Evolutionary conservation across 2,329 filamentous ascomycete genomes (phyloP).

Genomic region (Zalaria sp.): DNA sequence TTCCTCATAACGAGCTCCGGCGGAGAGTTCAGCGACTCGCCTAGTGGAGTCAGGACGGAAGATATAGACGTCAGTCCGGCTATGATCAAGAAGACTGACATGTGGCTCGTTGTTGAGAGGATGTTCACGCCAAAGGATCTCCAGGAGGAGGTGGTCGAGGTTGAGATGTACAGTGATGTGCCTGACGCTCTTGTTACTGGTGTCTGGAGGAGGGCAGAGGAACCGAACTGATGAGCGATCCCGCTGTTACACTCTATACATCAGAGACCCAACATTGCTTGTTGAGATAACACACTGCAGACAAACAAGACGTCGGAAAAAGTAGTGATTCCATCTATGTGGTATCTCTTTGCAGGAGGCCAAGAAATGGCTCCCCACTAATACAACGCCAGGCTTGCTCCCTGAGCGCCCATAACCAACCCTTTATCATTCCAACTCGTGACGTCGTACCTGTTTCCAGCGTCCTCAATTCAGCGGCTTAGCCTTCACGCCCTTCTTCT

Average conservation of each 20-base stretch:
- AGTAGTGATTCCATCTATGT: no score
- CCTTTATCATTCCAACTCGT: no score
- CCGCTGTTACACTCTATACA: no score
- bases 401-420: no score
- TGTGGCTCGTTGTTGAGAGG: conserved; percentile 74
- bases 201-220: conserved; percentile 29
- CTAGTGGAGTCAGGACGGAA: conserved; percentile 49
- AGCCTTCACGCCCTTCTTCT: conserved; percentile 9
- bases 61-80: conserved; percentile 62
- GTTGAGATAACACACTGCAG: no score
- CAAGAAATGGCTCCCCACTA: no score
- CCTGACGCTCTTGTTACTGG: conserved; percentile 29
- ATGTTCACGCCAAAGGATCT: conserved; percentile 44
- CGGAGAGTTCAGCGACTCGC: conserved; percentile 61
- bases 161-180: conserved; percentile 33
- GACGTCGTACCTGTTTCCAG: no score
- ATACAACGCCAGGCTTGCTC: no score
- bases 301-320: no score
- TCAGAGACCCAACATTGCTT: no score
- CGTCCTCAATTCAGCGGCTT: not conserved
- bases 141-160: conserved; percentile 34
- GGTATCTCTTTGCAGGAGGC: no score
- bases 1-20: conserved; percentile 52
- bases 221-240: not conserved
- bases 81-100: conserved; percentile 38